These are phyloP conservation scores for Fusarium pseudograminearum DNA, from an alignment of 2,329 filamentous ascomycete genomes.

Conservation along the genomic window DNA sequence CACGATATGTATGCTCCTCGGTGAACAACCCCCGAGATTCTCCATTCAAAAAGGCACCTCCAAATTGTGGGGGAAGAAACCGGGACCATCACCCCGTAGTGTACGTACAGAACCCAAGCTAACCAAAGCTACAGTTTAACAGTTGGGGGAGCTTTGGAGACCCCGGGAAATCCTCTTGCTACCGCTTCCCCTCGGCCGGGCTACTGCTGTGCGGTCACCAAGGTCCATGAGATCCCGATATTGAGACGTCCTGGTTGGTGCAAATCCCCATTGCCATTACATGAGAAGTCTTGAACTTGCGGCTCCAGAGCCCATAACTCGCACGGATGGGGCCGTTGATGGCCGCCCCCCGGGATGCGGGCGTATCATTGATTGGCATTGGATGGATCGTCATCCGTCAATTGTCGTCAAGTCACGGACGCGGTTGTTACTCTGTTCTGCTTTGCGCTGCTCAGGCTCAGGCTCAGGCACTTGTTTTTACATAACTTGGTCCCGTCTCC, in stretches of 20 bases:
- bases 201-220: slow-evolving; percentile 38
- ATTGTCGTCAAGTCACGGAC: slow-evolving; percentile 38
- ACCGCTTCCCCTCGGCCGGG: slow-evolving; percentile 48
- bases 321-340: slow-evolving; percentile 36
- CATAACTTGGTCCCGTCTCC: slow-evolving; percentile 34
- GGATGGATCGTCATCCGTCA: slow-evolving; percentile 23
- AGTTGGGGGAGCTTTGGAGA: slow-evolving; percentile 29
- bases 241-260: slow-evolving; percentile 34
- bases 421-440: slow-evolving; percentile 5
- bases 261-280: slow-evolving; percentile 22
- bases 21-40: slow-evolving; percentile 25
- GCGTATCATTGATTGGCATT: slow-evolving; percentile 48
- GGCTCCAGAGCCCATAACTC: slow-evolving; percentile 6
- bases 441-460: slow-evolving; percentile 1
- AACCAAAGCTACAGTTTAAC: slow-evolving; percentile 1
- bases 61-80: slow-evolving; percentile 47
- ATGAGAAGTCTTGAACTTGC: slow-evolving; percentile 39
- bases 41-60: slow-evolving; percentile 16
- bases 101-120: not conserved
- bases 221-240: slow-evolving; percentile 42
- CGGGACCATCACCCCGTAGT: slow-evolving; percentile 39
- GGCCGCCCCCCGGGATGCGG: slow-evolving; percentile 22
- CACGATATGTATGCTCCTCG: slow-evolving; percentile 22
- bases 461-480: slow-evolving; percentile 11
- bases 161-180: slow-evolving; percentile 55